phyloP scores from a whole-genome alignment of 805 yeast genomes.

The Kurtzmaniella fragi region DNA sequence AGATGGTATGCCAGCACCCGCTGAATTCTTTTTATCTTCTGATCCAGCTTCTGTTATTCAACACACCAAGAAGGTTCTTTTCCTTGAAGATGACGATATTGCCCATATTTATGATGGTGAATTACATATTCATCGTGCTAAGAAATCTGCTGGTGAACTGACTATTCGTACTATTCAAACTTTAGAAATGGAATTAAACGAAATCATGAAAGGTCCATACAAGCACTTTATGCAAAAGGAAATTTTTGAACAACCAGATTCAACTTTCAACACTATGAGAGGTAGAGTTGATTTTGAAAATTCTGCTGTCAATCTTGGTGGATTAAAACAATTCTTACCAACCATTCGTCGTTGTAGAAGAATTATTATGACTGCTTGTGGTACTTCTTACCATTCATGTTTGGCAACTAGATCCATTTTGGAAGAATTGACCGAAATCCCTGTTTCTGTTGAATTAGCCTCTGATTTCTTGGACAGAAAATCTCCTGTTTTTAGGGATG shows the following conservation, averaged over 20 bases:
- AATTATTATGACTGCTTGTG: constrained; percentile 97
- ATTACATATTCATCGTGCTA: constrained; percentile 95
- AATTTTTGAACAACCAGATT: constrained; percentile 97
- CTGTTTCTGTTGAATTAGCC: constrained; percentile 88
- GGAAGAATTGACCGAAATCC: constrained; percentile 94
- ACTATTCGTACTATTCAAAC: constrained; percentile 95
- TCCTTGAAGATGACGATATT: constrained; percentile 96
- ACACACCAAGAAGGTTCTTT: constrained; percentile 95
- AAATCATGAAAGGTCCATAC: constrained; percentile 96
- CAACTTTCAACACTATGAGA: constrained; percentile 97
- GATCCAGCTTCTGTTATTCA: constrained; percentile 96
- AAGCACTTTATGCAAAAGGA: constrained; percentile 98
- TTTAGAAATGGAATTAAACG: constrained; percentile 92
- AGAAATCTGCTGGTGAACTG: constrained; percentile 76
- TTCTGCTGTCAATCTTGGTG: constrained; percentile 77
- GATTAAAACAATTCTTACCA: constrained; percentile 76
- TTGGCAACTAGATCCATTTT: constrained; percentile 93
- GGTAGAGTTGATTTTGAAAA: constrained; percentile 94
- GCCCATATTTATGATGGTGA: constrained; percentile 98
- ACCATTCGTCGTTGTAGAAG: constrained; percentile 93
- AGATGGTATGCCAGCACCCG: constrained; percentile 87
- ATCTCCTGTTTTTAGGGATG: constrained; percentile 98
- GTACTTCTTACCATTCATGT: constrained; percentile 98
- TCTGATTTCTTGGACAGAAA: constrained; percentile 92
- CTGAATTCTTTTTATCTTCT: constrained; percentile 92